These are phyloP conservation scores for Heritiera littoralis DNA, from an alignment of 345 rosid genomes.

Conservation along the genomic window DNA sequence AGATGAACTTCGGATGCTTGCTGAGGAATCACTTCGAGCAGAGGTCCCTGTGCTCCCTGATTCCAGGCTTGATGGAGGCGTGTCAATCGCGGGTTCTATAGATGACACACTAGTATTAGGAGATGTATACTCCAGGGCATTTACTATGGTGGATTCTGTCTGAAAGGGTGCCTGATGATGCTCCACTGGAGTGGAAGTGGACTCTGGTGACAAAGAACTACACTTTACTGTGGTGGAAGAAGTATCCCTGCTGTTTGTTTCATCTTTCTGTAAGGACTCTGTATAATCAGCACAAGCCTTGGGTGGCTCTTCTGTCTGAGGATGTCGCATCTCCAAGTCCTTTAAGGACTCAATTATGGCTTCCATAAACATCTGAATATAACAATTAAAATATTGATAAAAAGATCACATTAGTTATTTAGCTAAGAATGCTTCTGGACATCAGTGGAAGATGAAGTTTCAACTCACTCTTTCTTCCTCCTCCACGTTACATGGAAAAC, in stretches of 20 bases:
- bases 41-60: constrained; percentile 37
- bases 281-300: constrained; percentile 29
- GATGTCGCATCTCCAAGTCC: constrained; percentile 49
- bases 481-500: constrained; percentile 63
- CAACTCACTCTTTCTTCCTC: constrained; percentile 77
- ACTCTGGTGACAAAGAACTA: constrained; percentile 40
- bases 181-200: constrained; percentile 35
- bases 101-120: constrained; percentile 35
- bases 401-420: background rate
- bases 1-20: constrained; percentile 32
- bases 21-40: constrained; percentile 36
- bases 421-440: background rate
- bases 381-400: constrained; percentile 4
- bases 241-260: constrained; percentile 22
- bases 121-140: constrained; percentile 31
- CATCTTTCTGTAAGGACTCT: constrained; percentile 35
- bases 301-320: constrained; percentile 35
- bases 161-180: constrained; percentile 29
- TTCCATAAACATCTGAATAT: constrained; percentile 82
- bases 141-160: constrained; percentile 33
- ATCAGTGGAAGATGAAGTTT: background rate
- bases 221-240: constrained; percentile 30
- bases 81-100: constrained; percentile 18
- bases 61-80: constrained; percentile 29
- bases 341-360: constrained; percentile 71